phyloP scores from a whole-genome alignment of 108 stramenopile genomes.

The Cyclotella choctawhatcheeana region DNA sequence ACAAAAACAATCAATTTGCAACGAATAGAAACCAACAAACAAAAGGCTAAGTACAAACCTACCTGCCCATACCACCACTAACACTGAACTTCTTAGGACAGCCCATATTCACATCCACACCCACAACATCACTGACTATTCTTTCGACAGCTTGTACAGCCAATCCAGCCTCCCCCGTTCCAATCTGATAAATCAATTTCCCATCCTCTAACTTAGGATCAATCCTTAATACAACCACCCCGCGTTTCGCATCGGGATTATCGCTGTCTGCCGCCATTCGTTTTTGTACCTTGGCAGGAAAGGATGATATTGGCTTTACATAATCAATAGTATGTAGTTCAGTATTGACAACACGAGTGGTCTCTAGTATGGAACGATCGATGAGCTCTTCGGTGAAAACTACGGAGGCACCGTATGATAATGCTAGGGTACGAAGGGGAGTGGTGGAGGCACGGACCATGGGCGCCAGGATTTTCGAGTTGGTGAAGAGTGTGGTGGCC shows the following conservation, averaged over 20 bases:
- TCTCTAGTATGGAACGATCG: slow-evolving; percentile 80
- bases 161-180: slow-evolving; percentile 85
- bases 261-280: slow-evolving; percentile 53
- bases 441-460: slow-evolving; percentile 95
- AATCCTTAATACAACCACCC: slow-evolving; percentile 69
- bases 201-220: slow-evolving; percentile 72
- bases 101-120: slow-evolving; percentile 98
- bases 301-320: slow-evolving; percentile 55
- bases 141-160: slow-evolving; percentile 83
- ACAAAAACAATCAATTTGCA: no score
- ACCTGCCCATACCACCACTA: slow-evolving; percentile 91
- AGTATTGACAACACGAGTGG: slow-evolving; percentile 69
- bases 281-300: slow-evolving; percentile 59
- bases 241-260: slow-evolving; percentile 37
- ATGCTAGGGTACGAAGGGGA: slow-evolving; percentile 87
- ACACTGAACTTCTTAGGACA: slow-evolving; percentile 97
- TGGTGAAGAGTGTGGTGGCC: slow-evolving; percentile 36
- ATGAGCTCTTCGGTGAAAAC: slow-evolving; percentile 96
- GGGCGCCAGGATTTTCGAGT: slow-evolving; percentile 76
- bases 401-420: slow-evolving; percentile 90
- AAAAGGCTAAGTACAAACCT: neutral
- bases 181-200: slow-evolving; percentile 93
- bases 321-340: slow-evolving; percentile 89
- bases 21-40: neutral
- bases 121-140: slow-evolving; percentile 83